These are phyloP conservation scores for Jatropha podagrica DNA, from an alignment of 441 rosid genomes.

Conservation along the genomic window DNA sequence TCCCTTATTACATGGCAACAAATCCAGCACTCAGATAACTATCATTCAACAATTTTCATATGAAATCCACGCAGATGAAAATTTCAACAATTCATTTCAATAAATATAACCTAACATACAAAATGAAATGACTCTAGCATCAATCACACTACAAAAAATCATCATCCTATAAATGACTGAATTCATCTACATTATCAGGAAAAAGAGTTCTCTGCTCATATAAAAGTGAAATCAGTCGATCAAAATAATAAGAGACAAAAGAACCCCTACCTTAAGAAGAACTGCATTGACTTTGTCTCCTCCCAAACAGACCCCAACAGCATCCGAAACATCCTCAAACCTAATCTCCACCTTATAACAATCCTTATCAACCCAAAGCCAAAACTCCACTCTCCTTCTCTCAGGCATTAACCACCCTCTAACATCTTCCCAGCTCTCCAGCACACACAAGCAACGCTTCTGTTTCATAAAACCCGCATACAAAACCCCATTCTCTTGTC, in stretches of 20 bases:
- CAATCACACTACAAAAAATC: no score
- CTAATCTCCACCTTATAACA: constrained; percentile 64
- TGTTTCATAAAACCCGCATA: constrained; percentile 55
- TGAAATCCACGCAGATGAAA: no score
- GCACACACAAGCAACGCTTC: constrained; percentile 39
- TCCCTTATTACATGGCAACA: not conserved
- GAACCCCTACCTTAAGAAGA: constrained; percentile 55
- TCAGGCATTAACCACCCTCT: constrained; percentile 88
- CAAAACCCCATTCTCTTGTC: constrained; percentile 48
- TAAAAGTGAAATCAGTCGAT: not conserved
- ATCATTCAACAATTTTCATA: no score
- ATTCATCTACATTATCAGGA: no score
- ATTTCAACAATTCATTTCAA: not conserved
- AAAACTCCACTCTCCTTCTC: constrained; percentile 66
- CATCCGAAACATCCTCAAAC: constrained; percentile 74
- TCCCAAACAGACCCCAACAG: constrained; percentile 45
- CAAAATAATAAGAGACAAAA: not conserved
- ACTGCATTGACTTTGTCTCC: constrained; percentile 43
- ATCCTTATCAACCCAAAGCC: constrained; percentile 49
- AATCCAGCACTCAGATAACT: not conserved
- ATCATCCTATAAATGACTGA: no score
- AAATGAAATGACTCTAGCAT: no score
- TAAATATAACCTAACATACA: no score
- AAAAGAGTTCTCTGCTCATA: not conserved
- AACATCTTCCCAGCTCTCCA: constrained; percentile 65